phyloP scores from a whole-genome alignment of 1,139 yeast species.

The Zygosaccharomyces sapae region DNA sequence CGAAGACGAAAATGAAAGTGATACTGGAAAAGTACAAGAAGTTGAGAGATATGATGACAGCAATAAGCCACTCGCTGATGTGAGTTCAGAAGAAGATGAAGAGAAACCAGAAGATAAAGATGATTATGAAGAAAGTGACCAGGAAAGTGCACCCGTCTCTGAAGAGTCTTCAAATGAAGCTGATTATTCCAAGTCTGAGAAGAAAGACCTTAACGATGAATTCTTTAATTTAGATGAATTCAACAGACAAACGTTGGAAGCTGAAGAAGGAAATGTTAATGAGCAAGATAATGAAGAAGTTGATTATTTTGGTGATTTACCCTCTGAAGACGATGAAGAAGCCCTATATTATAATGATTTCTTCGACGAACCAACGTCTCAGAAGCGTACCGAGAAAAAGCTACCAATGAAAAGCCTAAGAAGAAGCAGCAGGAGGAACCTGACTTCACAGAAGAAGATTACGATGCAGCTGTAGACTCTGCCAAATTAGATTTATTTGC shows the following conservation, averaged over 20 bases:
- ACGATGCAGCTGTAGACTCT: slow-evolving; percentile 52
- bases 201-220: slow-evolving; percentile 72
- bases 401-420: slow-evolving; percentile 16
- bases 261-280: slow-evolving; percentile 50
- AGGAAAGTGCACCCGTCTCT: slow-evolving; percentile 12
- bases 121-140: slow-evolving; percentile 21
- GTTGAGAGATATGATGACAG: slow-evolving; percentile 17
- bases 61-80: slow-evolving; percentile 23
- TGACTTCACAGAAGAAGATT: slow-evolving; percentile 44
- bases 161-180: slow-evolving; percentile 20
- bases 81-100: slow-evolving; percentile 10
- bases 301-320: slow-evolving; percentile 61
- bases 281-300: slow-evolving; percentile 52
- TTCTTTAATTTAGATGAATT: slow-evolving; percentile 84
- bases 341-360: slow-evolving; percentile 72
- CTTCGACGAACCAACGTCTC: slow-evolving; percentile 50
- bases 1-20: slow-evolving; percentile 14
- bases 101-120: slow-evolving; percentile 27
- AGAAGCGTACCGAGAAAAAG: slow-evolving; percentile 7
- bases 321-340: slow-evolving; percentile 61
- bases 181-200: slow-evolving; percentile 21
- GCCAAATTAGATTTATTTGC: slow-evolving; percentile 63
- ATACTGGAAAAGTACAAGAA: slow-evolving; percentile 24
- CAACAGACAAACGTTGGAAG: slow-evolving; percentile 71
- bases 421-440: slow-evolving; percentile 37